Evolutionary conservation across 2,329 filamentous ascomycete genomes (phyloP).

Genomic region (Phyllosticta ampelicida): DNA sequence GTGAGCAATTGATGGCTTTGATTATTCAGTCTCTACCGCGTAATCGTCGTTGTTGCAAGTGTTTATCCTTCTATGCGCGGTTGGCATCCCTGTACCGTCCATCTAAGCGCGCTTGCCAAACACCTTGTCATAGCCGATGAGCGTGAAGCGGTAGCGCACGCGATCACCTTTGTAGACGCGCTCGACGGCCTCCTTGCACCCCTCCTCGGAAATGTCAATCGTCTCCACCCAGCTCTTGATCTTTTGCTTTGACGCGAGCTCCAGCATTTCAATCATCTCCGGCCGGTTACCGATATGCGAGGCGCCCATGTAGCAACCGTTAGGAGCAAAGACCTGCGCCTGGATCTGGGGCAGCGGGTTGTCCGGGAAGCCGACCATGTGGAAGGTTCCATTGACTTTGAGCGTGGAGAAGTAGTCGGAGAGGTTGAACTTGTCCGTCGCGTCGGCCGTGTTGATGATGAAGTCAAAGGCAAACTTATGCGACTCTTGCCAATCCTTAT

Average conservation of each 20-base stretch:
- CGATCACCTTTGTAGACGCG: constrained; percentile 57
- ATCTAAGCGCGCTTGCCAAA: constrained; percentile 41
- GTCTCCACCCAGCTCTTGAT: constrained; percentile 49
- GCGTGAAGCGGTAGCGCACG: constrained; percentile 60
- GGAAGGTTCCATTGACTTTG: constrained; percentile 71
- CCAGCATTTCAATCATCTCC: constrained; percentile 42
- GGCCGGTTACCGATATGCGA: constrained; percentile 40
- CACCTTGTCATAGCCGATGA: constrained; percentile 56
- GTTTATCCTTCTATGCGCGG: not conserved
- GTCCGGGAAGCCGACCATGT: constrained; percentile 70
- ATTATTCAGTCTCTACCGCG: too few species aligned
- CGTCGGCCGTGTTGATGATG: constrained; percentile 65
- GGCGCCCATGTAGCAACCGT: constrained; percentile 50
- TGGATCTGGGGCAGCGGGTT: constrained; percentile 60
- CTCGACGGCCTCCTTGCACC: constrained; percentile 58
- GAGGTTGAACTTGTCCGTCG: constrained; percentile 57
- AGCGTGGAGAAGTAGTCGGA: constrained; percentile 64
- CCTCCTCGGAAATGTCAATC: constrained; percentile 60
- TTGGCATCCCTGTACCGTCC: not conserved
- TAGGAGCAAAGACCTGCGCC: constrained; percentile 63
- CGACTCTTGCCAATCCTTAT: constrained; percentile 48
- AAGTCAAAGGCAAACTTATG: constrained; percentile 57
- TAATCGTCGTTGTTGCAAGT: too few species aligned
- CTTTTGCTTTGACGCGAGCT: constrained; percentile 40
- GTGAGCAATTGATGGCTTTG: too few species aligned